A percentile compares a stretch with the other conserved stretches of the same genome.
These are phyloP conservation scores for Exophiala dermatitidis DNA, from an alignment of 2,329 filamentous ascomycete genomes.

Conservation along the genomic window DNA sequence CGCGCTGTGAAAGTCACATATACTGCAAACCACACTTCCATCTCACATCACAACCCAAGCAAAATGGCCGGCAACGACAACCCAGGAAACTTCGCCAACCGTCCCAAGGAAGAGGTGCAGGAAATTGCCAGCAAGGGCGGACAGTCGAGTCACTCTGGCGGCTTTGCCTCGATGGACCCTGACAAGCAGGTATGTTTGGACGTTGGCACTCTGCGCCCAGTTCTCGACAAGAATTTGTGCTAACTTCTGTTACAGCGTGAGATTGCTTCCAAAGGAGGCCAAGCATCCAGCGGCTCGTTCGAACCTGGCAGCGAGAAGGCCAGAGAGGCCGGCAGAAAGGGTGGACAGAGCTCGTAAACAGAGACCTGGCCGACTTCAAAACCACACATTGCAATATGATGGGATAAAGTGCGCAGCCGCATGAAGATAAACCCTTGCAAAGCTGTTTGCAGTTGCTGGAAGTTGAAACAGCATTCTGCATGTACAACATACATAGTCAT, in stretches of 20 bases:
- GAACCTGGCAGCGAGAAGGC: slow-evolving; percentile 48
- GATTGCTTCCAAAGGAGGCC: slow-evolving; percentile 50
- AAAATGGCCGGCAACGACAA: slow-evolving; percentile 22
- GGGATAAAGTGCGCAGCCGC: too few relatives aligned
- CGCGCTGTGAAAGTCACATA: too few relatives aligned
- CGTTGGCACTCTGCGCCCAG: not conserved
- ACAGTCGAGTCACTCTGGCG: slow-evolving; percentile 30
- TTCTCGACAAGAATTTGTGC: not conserved
- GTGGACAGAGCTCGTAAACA: slow-evolving; percentile 32
- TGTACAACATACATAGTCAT: too few relatives aligned
- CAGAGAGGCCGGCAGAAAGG: slow-evolving; percentile 49
- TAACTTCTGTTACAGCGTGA: slow-evolving; percentile 36
- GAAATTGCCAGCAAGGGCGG: slow-evolving; percentile 36
- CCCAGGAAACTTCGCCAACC: slow-evolving; percentile 34
- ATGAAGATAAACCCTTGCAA: too few relatives aligned
- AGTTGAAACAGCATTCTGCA: too few relatives aligned
- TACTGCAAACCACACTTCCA: too few relatives aligned
- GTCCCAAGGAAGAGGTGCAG: slow-evolving; percentile 32
- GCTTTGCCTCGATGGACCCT: slow-evolving; percentile 31
- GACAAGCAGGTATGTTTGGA: slow-evolving; percentile 28
- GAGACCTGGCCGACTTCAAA: too few relatives aligned
- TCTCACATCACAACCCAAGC: not conserved
- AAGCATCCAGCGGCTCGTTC: slow-evolving; percentile 49
- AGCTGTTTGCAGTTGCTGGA: too few relatives aligned
- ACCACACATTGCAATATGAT: too few relatives aligned